Percentiles rank a stretch among this genome's conserved stretches.
Evolutionary conservation across 805 yeast species (phyloP).

Genomic region (Suhomyces emberorum): DNA sequence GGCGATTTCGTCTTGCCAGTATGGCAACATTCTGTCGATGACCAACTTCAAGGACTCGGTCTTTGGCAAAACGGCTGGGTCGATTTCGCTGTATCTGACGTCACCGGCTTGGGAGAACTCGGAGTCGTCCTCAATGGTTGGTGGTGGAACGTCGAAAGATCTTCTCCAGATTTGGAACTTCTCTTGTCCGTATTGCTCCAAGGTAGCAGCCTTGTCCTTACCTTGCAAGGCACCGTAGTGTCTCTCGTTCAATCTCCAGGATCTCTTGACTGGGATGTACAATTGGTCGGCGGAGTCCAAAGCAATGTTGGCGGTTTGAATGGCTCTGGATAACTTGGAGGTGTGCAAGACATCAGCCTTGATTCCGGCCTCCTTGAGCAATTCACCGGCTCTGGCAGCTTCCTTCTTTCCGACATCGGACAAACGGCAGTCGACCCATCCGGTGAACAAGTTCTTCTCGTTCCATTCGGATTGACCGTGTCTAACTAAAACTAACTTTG

Average conservation of each 20-base stretch:
- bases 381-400: slow-evolving; percentile 91
- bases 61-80: slow-evolving; percentile 83
- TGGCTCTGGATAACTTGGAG: slow-evolving; percentile 88
- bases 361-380: slow-evolving; percentile 81
- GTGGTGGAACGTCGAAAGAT: slow-evolving; percentile 95
- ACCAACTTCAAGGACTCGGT: slow-evolving; percentile 94
- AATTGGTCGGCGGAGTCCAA: slow-evolving; percentile 83
- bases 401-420: slow-evolving; percentile 83
- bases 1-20: slow-evolving; percentile 92
- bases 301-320: slow-evolving; percentile 96
- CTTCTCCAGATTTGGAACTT: slow-evolving; percentile 97
- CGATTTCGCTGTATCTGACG: slow-evolving; percentile 78
- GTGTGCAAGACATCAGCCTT: slow-evolving; percentile 88
- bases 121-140: slow-evolving; percentile 72
- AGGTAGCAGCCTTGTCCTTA: slow-evolving; percentile 93
- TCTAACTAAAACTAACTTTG: slow-evolving; percentile 85
- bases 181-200: slow-evolving; percentile 83
- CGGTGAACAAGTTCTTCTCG: slow-evolving; percentile 96
- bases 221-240: slow-evolving; percentile 99
- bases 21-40: slow-evolving; percentile 93
- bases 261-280: slow-evolving; percentile 87
- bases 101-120: slow-evolving; percentile 85
- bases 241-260: slow-evolving; percentile 98
- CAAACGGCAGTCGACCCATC: slow-evolving; percentile 95
- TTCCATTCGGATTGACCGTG: slow-evolving; percentile 99